These are phyloP conservation scores for Vigna radiata DNA, from an alignment of 306 rosid genomes.

Conservation along the genomic window DNA sequence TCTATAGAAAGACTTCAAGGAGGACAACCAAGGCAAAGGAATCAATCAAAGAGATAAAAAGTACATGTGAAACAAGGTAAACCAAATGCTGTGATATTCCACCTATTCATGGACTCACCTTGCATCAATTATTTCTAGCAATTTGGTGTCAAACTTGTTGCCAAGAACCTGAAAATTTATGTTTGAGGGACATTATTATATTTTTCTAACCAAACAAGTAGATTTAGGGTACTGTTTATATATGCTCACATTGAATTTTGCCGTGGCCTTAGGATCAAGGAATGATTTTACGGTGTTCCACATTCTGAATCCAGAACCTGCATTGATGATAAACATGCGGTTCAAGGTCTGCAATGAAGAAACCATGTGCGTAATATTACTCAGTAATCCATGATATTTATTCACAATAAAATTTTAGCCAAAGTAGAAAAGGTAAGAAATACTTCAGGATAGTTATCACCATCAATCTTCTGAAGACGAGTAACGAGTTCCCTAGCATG, in stretches of 20 bases:
- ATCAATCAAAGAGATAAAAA: neutral
- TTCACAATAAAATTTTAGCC: slow-evolving; percentile 29
- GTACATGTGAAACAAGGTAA: neutral
- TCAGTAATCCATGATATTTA: slow-evolving; percentile 20
- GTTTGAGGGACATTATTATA: slow-evolving; percentile 36
- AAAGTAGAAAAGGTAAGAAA: slow-evolving; percentile 2
- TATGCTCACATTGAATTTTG: slow-evolving; percentile 77
- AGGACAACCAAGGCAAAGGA: neutral
- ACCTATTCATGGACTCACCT: slow-evolving; percentile 58
- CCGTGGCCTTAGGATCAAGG: slow-evolving; percentile 91
- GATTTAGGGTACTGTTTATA: slow-evolving; percentile 33
- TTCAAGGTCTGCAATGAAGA: slow-evolving; percentile 81
- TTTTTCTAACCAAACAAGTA: slow-evolving; percentile 35
- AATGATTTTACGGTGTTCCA: slow-evolving; percentile 94
- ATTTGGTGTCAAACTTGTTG: slow-evolving; percentile 79
- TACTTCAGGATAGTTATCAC: slow-evolving; percentile 94
- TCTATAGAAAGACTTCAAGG: neutral
- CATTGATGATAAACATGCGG: slow-evolving; percentile 98
- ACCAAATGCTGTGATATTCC: neutral
- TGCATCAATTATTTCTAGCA: slow-evolving; percentile 90
- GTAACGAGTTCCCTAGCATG: slow-evolving; percentile 80
- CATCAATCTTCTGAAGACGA: slow-evolving; percentile 82
- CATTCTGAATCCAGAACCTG: slow-evolving; percentile 95
- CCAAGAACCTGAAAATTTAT: slow-evolving; percentile 78
- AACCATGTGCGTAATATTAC: slow-evolving; percentile 43